Conservation (phyloP, 1,284 basidiomycete genomes). For the Papiliotrema fonsecae region DNA sequence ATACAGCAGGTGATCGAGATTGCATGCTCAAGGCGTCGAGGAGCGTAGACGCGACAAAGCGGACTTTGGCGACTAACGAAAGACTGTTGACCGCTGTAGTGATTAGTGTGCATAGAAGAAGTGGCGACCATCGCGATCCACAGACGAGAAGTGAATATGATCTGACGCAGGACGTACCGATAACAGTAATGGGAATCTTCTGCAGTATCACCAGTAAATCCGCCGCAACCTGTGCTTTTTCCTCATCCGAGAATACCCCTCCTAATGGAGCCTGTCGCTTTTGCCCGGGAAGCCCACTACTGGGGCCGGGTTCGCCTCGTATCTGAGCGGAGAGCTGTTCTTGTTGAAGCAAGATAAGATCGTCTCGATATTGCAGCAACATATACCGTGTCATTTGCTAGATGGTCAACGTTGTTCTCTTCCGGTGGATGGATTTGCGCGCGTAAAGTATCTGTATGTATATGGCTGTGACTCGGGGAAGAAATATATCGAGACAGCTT, state of each 20-base stretch:
- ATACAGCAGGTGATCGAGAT: not conserved
- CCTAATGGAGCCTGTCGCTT: constrained; percentile 6
- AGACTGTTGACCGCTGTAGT: constrained; percentile 66
- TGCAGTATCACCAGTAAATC: constrained; percentile 76
- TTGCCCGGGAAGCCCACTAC: constrained; percentile 47
- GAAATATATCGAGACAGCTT: not conserved
- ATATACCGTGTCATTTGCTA: constrained; percentile 86
- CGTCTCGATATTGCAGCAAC: constrained; percentile 79
- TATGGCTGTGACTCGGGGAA: too few relatives aligned
- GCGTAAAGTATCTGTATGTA: not conserved
- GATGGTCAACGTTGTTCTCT: not conserved
- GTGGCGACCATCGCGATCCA: not conserved
- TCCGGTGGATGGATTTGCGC: not conserved
- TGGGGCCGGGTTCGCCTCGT: constrained; percentile 63
- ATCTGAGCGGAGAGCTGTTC: constrained; percentile 13
- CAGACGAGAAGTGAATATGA: too few relatives aligned
- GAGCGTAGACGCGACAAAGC: constrained; percentile 79
- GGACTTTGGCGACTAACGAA: constrained; percentile 69
- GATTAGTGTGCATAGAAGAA: not conserved
- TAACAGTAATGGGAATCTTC: constrained; percentile 83
- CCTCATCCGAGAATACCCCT: constrained; percentile 18
- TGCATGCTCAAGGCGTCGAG: constrained; percentile 62
- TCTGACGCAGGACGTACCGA: constrained; percentile 53
- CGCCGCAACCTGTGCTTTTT: constrained; percentile 29
- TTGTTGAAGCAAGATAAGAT: constrained; percentile 57